Percentiles rank a stretch among this genome's conserved stretches.
Conservation (phyloP, 1,284 basidiomycete genomes). For the Sporisorium reilianum region DNA sequence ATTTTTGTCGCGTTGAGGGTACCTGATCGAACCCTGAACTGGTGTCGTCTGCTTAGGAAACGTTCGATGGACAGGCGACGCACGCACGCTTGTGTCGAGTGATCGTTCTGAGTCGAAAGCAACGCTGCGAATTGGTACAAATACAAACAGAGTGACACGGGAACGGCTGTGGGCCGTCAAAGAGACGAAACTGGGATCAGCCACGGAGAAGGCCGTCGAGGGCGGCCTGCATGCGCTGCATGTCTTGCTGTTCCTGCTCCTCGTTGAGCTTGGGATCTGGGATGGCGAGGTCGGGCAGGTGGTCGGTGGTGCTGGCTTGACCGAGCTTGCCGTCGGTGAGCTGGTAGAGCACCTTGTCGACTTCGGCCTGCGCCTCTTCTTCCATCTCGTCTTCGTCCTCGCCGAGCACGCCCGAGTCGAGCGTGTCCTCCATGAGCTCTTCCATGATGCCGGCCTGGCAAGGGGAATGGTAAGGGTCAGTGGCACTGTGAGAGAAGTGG, state of each 20-base stretch:
- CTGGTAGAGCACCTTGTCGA: slow-evolving; percentile 95
- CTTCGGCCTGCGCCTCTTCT: slow-evolving; percentile 95
- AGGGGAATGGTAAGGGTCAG: not conserved
- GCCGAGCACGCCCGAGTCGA: slow-evolving; percentile 69
- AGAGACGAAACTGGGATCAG: slow-evolving; percentile 8
- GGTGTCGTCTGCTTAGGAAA: too few relatives aligned
- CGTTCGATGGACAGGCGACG: not conserved
- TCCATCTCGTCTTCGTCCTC: slow-evolving; percentile 91
- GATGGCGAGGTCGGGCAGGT: slow-evolving; percentile 55
- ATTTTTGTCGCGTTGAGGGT: too few relatives aligned
- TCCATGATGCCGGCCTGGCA: slow-evolving; percentile 70
- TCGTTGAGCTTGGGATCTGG: slow-evolving; percentile 48
- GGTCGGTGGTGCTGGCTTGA: slow-evolving; percentile 55
- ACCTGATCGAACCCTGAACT: too few relatives aligned
- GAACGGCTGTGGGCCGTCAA: too few relatives aligned
- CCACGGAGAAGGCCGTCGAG: slow-evolving; percentile 65
- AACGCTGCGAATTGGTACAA: slow-evolving; percentile 3
- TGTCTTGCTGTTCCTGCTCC: slow-evolving; percentile 55
- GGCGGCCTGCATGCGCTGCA: slow-evolving; percentile 67
- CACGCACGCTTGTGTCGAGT: not conserved
- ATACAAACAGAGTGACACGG: slow-evolving; percentile 3
- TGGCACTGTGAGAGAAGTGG: not conserved
- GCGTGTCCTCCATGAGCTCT: slow-evolving; percentile 71
- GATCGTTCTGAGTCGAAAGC: not conserved
- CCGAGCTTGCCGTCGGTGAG: slow-evolving; percentile 88